phyloP scores from a whole-genome alignment of 768 basidiomycete species.

The Tricholoma flavovirens region DNA sequence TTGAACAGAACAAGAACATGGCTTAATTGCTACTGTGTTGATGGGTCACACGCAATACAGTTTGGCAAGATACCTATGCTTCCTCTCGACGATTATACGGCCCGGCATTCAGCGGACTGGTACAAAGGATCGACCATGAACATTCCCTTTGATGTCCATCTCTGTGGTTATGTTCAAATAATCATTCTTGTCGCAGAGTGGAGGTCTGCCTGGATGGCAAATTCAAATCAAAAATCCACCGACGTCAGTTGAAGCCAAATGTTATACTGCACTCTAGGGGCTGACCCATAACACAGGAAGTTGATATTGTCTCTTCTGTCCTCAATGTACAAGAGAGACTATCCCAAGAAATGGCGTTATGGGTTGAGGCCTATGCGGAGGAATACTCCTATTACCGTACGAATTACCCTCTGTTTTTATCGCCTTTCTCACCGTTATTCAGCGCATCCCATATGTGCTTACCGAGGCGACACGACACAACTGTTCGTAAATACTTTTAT shows the following conservation, averaged over 20 bases:
- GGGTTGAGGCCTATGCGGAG: constrained; percentile 36
- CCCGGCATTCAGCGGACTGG: constrained; percentile 45
- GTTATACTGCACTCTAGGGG: neutral
- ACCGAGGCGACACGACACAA: constrained; percentile 38
- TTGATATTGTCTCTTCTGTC: constrained; percentile 28
- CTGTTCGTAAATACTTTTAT: constrained; percentile 25
- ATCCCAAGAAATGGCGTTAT: constrained; percentile 30
- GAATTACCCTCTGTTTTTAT: constrained; percentile 8
- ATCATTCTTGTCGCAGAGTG: constrained; percentile 45
- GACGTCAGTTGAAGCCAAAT: neutral
- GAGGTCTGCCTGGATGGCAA: constrained; percentile 19
- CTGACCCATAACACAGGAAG: constrained; percentile 20
- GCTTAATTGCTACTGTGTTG: constrained; percentile 72
- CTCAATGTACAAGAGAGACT: constrained; percentile 34
- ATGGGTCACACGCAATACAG: constrained; percentile 69
- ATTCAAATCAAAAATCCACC: constrained; percentile 4
- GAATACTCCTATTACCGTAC: constrained; percentile 31
- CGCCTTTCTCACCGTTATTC: constrained; percentile 1
- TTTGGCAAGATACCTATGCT: constrained; percentile 71
- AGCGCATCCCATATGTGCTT: constrained; percentile 40
- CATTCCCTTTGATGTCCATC: constrained; percentile 38
- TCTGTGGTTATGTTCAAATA: constrained; percentile 49
- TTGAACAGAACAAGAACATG: constrained; percentile 70
- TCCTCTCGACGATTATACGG: constrained; percentile 53
- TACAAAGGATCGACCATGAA: constrained; percentile 38